Evolutionary conservation across 108 stramenopile species (phyloP), one percentile per base, ranked within the genome.

Genomic region (Epithemia pelagica): DNA sequence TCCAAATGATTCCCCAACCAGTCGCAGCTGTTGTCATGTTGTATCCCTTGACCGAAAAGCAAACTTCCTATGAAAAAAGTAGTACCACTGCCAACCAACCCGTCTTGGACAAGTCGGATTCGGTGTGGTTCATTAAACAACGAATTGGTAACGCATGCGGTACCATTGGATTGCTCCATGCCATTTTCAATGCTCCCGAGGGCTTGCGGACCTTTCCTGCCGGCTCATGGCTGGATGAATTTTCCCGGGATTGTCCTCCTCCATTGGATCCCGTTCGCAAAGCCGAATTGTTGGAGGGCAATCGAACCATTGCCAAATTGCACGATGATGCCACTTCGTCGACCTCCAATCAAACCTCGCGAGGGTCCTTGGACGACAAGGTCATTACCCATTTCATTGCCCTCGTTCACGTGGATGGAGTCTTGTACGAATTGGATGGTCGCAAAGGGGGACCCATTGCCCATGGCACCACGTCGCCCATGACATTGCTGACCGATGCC

Each of bases 351-450:
- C 72, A 79, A 61, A 84, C 82, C 15, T 30, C 25, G 27, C 74
- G 82, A 18, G 77, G 75, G 2, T 57, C 62, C 22, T 33, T 77
- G 1, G 74, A 78, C 8, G 85, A 88, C 33, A 68, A 77, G 22
- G 77, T 95, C 30, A 75, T 76, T 24, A 91, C 88, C 22, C 94
- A 95, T 68, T 96, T 94, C 77, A 67, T 90, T 25, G 89, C 96
- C 2, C 82, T 90, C 61, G 82, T 95, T 0, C 73, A 79, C 54
- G 80, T 80, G 15, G 66, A 81, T 66, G 80, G 78, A 23, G 68
- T 75, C 62, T 66, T 97, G n/a, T 90, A 86, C 60, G 94, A 95
- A 75, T 74, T 97, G 59, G 96, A 97, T 71, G 96, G 96, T 27
- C 77, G 92, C 1, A 88, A 88, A 62, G 65, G 72, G 7, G 94